These are phyloP conservation scores for Lagerstroemia speciosa DNA, from an alignment of 345 rosid genomes.

Conservation along the genomic window DNA sequence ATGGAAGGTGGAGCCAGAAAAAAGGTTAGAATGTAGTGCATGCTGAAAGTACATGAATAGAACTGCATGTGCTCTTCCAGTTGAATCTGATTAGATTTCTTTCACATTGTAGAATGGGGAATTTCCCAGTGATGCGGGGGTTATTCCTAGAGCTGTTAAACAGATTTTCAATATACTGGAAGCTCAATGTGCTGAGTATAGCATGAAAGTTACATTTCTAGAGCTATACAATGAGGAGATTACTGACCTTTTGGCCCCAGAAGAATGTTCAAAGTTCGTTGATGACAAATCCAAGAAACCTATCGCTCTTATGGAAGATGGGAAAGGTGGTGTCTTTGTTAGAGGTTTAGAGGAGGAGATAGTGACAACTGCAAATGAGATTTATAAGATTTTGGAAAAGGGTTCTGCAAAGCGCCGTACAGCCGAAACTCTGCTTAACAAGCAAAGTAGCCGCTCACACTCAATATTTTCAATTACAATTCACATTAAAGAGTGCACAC, in stretches of 20 bases:
- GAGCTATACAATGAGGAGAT: slow-evolving; percentile 96
- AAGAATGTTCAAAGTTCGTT: slow-evolving; percentile 62
- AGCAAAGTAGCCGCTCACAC: slow-evolving; percentile 98
- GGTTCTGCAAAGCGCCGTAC: slow-evolving; percentile 97
- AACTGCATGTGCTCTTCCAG: not conserved
- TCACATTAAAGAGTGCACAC: slow-evolving; percentile 90
- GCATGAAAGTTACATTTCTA: slow-evolving; percentile 91
- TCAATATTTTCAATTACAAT: slow-evolving; percentile 93
- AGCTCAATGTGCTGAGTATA: slow-evolving; percentile 86
- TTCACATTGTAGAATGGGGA: slow-evolving; percentile 71
- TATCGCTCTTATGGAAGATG: slow-evolving; percentile 96
- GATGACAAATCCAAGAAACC: slow-evolving; percentile 94
- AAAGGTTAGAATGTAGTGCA: slow-evolving; percentile 39
- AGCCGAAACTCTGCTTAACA: slow-evolving; percentile 98
- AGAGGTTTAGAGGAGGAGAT: slow-evolving; percentile 98
- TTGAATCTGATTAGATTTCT: slow-evolving; percentile 14
- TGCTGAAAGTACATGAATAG: not conserved
- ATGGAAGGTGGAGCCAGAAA: slow-evolving; percentile 99
- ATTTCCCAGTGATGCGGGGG: slow-evolving; percentile 92
- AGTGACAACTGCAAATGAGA: slow-evolving; percentile 86
- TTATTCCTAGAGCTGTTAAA: slow-evolving; percentile 89
- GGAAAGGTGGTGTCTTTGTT: slow-evolving; percentile 93
- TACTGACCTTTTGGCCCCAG: slow-evolving; percentile 89
- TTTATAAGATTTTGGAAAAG: slow-evolving; percentile 90
- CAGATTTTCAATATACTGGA: slow-evolving; percentile 85